A percentile compares a stretch with the other conserved stretches of the same genome.
These are phyloP conservation scores for Lignosus rhinocerotis DNA, from an alignment of 1,284 basidiomycete species.

Conservation along the genomic window DNA sequence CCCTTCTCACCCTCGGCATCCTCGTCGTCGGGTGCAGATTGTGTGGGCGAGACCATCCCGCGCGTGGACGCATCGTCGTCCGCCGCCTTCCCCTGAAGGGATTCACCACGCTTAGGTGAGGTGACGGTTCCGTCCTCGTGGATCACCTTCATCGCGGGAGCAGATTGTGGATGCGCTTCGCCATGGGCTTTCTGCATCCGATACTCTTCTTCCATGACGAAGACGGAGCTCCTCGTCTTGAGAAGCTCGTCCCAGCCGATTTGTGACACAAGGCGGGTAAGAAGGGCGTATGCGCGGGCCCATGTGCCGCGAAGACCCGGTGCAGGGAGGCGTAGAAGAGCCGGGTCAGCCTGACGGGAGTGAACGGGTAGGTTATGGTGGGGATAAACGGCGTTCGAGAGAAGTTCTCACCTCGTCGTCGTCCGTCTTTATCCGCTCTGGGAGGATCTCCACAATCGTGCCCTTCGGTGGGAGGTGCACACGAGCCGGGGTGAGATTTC, in stretches of 20 bases:
- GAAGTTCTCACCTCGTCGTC: conserved; percentile 73
- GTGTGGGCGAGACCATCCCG: conserved; percentile 45
- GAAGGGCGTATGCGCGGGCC: conserved; percentile 89
- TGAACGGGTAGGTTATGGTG: neutral
- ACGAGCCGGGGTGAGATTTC: conserved; percentile 79
- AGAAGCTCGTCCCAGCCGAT: conserved; percentile 99
- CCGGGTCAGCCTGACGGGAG: conserved; percentile 76
- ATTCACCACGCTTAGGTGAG: conserved; percentile 21
- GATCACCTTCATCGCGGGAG: conserved; percentile 16
- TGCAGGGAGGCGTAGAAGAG: conserved; percentile 89
- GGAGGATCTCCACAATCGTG: conserved; percentile 82
- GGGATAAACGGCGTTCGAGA: neutral
- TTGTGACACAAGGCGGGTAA: conserved; percentile 87
- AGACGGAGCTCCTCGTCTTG: conserved; percentile 90
- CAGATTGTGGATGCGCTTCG: conserved; percentile 45
- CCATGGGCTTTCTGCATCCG: conserved; percentile 80
- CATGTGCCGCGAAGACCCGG: conserved; percentile 95
- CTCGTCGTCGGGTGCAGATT: conserved; percentile 22
- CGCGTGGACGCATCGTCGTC: conserved; percentile 74
- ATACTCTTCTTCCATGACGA: conserved; percentile 99
- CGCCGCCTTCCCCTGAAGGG: conserved; percentile 21
- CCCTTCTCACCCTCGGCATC: conserved; percentile 17
- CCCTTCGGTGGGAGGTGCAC: conserved; percentile 88
- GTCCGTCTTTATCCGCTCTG: conserved; percentile 69
- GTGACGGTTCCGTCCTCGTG: conserved; percentile 21